phyloP scores from a whole-genome alignment of 106 monocot species.

The Cymbidium sinense region DNA sequence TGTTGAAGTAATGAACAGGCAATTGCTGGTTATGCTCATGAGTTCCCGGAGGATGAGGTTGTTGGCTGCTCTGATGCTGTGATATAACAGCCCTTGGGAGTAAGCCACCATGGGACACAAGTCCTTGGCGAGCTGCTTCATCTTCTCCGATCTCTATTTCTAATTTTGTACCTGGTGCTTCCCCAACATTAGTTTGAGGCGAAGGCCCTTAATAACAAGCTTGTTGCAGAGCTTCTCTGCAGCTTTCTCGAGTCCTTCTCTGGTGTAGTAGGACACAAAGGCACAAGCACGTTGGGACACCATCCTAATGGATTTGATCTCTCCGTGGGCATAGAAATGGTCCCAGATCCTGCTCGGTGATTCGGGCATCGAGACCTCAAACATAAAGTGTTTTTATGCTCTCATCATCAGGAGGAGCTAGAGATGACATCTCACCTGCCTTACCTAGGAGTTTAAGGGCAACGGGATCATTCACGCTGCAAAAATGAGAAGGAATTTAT shows the following conservation, averaged over 20 bases:
- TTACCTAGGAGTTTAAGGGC: slow-evolving; percentile 85
- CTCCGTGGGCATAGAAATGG: slow-evolving; percentile 89
- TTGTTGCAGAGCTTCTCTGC: slow-evolving; percentile 96
- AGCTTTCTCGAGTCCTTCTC: slow-evolving; percentile 85
- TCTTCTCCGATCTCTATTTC: slow-evolving; percentile 38
- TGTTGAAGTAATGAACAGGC: slow-evolving; percentile 50
- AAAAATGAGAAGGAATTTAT: background rate
- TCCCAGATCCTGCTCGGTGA: slow-evolving; percentile 95
- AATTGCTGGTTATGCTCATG: slow-evolving; percentile 26
- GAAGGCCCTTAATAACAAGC: slow-evolving; percentile 82
- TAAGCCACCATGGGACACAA: slow-evolving; percentile 55
- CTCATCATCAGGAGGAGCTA: slow-evolving; percentile 91
- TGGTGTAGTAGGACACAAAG: slow-evolving; percentile 91
- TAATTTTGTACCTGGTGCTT: slow-evolving; percentile 66
- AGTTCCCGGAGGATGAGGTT: slow-evolving; percentile 59
- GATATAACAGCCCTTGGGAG: slow-evolving; percentile 82
- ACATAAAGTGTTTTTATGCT: slow-evolving; percentile 92
- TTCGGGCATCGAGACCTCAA: slow-evolving; percentile 74
- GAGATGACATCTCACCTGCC: slow-evolving; percentile 95
- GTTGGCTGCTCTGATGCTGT: slow-evolving; percentile 51
- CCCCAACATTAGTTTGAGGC: slow-evolving; percentile 95
- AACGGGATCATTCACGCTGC: slow-evolving; percentile 95
- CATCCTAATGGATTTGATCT: slow-evolving; percentile 85
- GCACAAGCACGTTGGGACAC: slow-evolving; percentile 88
- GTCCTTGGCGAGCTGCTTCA: slow-evolving; percentile 42